Evolutionary conservation across 2,329 filamentous ascomycete species (phyloP).

Genomic region (Podosphaera leucotricha): DNA sequence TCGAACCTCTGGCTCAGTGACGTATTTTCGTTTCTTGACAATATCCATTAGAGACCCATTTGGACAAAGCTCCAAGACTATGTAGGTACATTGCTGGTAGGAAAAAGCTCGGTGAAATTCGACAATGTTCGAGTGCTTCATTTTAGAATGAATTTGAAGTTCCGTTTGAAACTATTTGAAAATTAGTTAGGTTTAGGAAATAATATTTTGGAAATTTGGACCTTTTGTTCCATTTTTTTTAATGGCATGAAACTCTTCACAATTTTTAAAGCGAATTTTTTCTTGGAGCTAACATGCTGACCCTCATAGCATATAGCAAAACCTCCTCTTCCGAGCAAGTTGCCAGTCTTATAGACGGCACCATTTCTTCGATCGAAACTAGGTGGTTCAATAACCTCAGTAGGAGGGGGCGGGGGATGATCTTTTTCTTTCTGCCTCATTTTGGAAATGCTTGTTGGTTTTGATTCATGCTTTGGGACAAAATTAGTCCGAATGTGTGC

Average conservation of each 20-base stretch:
- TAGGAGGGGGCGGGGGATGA: constrained; percentile 39
- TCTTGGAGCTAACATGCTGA: constrained; percentile 35
- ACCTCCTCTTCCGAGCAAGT: constrained; percentile 55
- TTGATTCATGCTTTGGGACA: constrained; percentile 18
- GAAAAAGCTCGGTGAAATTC: constrained; percentile 88
- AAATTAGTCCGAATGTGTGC: constrained; percentile 26
- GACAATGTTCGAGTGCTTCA: constrained; percentile 88
- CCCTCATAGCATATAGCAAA: constrained; percentile 66
- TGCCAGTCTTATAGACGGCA: constrained; percentile 49
- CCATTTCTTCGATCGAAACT: constrained; percentile 47
- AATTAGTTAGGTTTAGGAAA: constrained; percentile 2
- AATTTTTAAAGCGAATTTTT: constrained; percentile 56
- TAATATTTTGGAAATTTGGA: constrained; percentile 16
- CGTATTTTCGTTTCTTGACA: constrained; percentile 72
- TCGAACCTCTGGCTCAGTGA: constrained; percentile 84
- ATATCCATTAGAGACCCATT: constrained; percentile 97
- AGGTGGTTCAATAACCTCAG: constrained; percentile 34
- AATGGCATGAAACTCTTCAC: constrained; percentile 62
- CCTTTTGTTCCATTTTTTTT: constrained; percentile 63
- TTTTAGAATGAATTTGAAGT: constrained; percentile 94
- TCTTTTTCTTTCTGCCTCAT: constrained; percentile 28
- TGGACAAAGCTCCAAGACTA: constrained; percentile 80
- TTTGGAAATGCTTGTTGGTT: constrained; percentile 28
- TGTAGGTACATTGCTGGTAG: constrained; percentile 70
- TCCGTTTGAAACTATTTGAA: constrained; percentile 45